Conservation (phyloP, 768 basidiomycete genomes). For the Rhodotorula kratochvilovae region DNA sequence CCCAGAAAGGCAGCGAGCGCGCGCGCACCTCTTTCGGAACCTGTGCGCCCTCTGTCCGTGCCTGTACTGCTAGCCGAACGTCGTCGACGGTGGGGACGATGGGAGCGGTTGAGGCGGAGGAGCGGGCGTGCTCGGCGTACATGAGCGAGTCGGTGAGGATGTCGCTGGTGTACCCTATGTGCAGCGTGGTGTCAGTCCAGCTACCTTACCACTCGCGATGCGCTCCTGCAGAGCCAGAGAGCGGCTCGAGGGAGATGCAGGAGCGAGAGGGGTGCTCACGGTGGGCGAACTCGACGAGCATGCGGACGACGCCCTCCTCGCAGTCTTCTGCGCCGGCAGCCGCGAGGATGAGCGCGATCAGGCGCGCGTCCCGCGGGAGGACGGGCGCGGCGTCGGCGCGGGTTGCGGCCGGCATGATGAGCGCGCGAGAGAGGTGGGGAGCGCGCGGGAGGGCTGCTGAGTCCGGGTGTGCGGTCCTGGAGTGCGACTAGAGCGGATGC, state of each 20-base stretch:
- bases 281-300: conserved; percentile 52
- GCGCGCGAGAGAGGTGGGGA: neutral
- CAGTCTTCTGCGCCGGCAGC: conserved; percentile 50
- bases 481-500: neutral
- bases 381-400: conserved; percentile 2
- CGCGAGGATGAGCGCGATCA: conserved; percentile 51
- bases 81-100: conserved; percentile 44
- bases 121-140: conserved; percentile 49
- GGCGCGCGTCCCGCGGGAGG: conserved; percentile 50
- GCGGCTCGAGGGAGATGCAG: too few species aligned
- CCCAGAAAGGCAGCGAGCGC: neutral
- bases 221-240: too few species aligned
- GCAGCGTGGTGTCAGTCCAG: too few species aligned
- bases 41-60: conserved; percentile 48
- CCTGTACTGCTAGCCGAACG: conserved; percentile 50
- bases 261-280: conserved; percentile 44
- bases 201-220: too few species aligned
- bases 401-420: neutral
- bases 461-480: neutral
- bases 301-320: conserved; percentile 51
- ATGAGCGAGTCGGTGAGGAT: conserved; percentile 48
- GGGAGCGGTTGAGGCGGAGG: conserved; percentile 40
- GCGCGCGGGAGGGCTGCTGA: neutral
- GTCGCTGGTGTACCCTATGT: conserved; percentile 51
- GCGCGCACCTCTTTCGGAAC: conserved; percentile 50